These are phyloP conservation scores for Neurospora pannonica DNA, from an alignment of 495 filamentous ascomycete genomes.

Conservation along the genomic window DNA sequence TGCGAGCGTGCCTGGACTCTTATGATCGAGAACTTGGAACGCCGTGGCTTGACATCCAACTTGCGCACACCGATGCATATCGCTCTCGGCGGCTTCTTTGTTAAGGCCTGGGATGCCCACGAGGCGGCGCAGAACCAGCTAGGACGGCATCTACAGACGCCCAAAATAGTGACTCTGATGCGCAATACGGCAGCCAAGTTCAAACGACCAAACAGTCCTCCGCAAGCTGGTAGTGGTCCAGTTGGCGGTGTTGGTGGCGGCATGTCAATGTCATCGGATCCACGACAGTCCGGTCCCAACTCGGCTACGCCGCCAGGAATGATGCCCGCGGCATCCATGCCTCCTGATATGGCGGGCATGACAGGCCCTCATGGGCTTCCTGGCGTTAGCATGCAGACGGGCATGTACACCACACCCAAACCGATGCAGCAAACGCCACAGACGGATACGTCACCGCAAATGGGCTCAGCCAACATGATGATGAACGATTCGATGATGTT, in stretches of 20 bases:
- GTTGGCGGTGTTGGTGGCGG: neutral
- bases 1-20: constrained; percentile 45
- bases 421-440: constrained; percentile 3
- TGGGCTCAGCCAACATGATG: constrained; percentile 8
- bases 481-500: constrained; percentile 23
- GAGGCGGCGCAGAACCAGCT: constrained; percentile 32
- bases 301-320: neutral
- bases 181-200: constrained; percentile 19
- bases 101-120: constrained; percentile 46
- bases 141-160: constrained; percentile 29
- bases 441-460: constrained; percentile 5
- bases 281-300: neutral
- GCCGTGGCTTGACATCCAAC: constrained; percentile 27
- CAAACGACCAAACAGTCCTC: constrained; percentile 6
- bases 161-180: constrained; percentile 33
- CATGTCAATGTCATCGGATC: neutral
- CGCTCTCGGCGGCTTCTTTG: constrained; percentile 37
- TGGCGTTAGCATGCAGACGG: neutral
- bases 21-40: constrained; percentile 40
- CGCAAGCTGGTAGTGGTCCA: neutral
- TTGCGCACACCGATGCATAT: constrained; percentile 42
- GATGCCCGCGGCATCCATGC: neutral
- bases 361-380: neutral
- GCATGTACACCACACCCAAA: constrained; percentile 11
- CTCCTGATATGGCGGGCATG: neutral